Base-by-base conservation (phyloP, 148 eudicot species). In the Spergularia bocconei region DNA sequence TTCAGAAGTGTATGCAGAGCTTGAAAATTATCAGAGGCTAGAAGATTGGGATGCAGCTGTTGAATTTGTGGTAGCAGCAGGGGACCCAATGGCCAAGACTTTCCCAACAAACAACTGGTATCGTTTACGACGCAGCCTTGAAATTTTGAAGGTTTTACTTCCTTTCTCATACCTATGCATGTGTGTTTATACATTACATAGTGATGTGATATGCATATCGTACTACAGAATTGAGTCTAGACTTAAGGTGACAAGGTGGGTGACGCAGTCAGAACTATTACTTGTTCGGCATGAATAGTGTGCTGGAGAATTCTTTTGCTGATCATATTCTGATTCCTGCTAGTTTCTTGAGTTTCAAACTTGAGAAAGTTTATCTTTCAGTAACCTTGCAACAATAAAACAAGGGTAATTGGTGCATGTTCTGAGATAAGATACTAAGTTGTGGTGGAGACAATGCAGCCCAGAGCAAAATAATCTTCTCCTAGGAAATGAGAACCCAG, bases 1-100 rank as follows among this genome's bases (percentile, higher is more conserved):
- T 17, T 80, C 89, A 74, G 87, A 88, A 81, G 98, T 89, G 65
- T 63, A 79, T 69, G 78, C 87, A n/a, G 92, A 91, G 81, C 93
- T 94, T 78, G 91, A 86, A 67, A 81, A 84, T 65, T 83, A 86
- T 48, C 84, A 92, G 65, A 81, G 69, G 53, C 67, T 39, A 21
- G 87, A 74, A 72, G 88, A 94, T 66, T 94, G 98, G 98, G 88
- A 90, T 82, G 89, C 92, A 71, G 97, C 97, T 71, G 97, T 94
- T 36, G 79, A 86, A 71, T 76, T 94, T 84, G 89, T 92, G 64
- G 85, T 86, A 52, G 86, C 86, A 84, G 89, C 93, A 59, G 98
- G 98, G 76, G 97, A 90, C 80, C 89, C 84, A 41, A 87, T 72
- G 77, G 97, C 95, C 75, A 84, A 63, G 55, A 82, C 88, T 83